Percentiles rank a stretch among this genome's conserved stretches.
Conservation (phyloP, 192 early-diverging fungal species). For the Piromyces finnis region DNA sequence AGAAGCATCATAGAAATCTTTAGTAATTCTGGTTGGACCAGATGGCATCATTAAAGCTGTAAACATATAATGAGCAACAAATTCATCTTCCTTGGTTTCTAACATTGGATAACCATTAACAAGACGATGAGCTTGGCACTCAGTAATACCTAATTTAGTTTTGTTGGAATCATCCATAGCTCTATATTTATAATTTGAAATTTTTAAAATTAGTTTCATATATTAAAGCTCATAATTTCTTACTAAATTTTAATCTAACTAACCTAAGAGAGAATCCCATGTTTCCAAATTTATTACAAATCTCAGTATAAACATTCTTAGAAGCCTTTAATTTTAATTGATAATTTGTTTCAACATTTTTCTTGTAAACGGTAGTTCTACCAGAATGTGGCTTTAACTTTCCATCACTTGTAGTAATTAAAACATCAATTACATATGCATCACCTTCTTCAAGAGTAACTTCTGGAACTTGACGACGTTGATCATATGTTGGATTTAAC, state of each 20-base stretch:
- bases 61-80: constrained; percentile 78
- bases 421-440: constrained; percentile 83
- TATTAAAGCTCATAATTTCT: no score
- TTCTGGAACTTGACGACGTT: constrained; percentile 51
- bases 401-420: constrained; percentile 75
- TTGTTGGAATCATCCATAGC: constrained; percentile 64
- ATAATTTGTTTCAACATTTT: constrained; percentile 59
- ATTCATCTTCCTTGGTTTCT: constrained; percentile 62
- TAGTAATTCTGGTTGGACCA: constrained; percentile 72
- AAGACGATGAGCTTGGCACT: constrained; percentile 66
- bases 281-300: constrained; percentile 56
- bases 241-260: no score
- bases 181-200: no score
- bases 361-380: constrained; percentile 82
- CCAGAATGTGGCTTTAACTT: constrained; percentile 41
- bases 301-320: constrained; percentile 48
- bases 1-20: constrained; percentile 52
- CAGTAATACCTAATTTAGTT: constrained; percentile 77
- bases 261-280: constrained; percentile 75
- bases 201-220: no score
- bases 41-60: constrained; percentile 79
- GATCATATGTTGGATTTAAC: constrained; percentile 61
- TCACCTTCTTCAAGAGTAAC: constrained; percentile 51
- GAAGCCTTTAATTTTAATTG: constrained; percentile 76
- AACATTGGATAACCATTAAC: constrained; percentile 67